phyloP scores from a whole-genome alignment of 2,329 filamentous ascomycete species.

The Fusarium metavorans region DNA sequence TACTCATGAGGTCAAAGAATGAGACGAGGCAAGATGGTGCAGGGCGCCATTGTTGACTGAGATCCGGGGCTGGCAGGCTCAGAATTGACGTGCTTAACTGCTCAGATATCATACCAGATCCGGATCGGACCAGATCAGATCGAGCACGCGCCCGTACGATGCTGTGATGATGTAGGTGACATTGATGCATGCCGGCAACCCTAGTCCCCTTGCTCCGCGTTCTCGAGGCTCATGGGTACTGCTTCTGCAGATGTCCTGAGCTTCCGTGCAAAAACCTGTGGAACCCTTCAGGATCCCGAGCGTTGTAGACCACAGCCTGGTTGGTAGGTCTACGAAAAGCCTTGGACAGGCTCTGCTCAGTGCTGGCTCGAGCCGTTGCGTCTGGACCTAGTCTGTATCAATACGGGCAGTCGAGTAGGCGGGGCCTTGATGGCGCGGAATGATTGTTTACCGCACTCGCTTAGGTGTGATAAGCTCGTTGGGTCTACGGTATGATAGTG shows the following conservation, averaged over 20 bases:
- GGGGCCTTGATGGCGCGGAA: not conserved
- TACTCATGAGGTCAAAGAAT: not conserved
- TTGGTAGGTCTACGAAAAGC: not conserved
- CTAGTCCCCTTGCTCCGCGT: not conserved
- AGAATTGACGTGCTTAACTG: not conserved
- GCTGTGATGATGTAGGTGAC: constrained; percentile 1
- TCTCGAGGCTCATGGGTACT: not conserved
- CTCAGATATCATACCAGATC: constrained; percentile 5
- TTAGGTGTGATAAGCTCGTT: not conserved
- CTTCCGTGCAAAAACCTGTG: not conserved
- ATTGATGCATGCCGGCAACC: constrained; percentile 9
- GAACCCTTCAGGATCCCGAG: not conserved
- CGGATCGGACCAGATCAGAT: constrained; percentile 16
- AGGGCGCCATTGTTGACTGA: constrained; percentile 1
- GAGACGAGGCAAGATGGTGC: constrained; percentile 9
- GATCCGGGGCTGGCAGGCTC: not conserved
- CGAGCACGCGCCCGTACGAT: constrained; percentile 19
- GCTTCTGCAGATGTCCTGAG: not conserved
- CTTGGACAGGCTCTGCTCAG: not conserved
- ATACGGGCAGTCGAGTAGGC: not conserved
- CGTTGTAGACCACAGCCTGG: not conserved
- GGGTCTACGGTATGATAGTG: not conserved
- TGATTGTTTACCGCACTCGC: not conserved
- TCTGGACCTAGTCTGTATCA: not conserved
- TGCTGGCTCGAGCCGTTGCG: not conserved